A percentile compares a stretch with the other conserved stretches of the same genome.
Evolutionary conservation across 495 filamentous ascomycete species (phyloP).

Genomic region (Lophium mytilinum): DNA sequence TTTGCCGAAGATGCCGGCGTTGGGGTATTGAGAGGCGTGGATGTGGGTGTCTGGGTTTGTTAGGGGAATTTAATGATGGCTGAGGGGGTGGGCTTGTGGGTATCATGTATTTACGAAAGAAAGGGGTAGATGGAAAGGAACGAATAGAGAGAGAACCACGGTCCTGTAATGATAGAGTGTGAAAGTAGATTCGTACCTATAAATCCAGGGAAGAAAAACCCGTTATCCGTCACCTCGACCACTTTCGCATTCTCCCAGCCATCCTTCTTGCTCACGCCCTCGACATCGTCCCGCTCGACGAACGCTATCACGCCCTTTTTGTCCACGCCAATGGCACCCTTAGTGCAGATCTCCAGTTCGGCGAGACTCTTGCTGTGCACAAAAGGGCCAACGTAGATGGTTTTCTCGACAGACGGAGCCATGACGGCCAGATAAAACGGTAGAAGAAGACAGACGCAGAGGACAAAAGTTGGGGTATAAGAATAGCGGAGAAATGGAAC

Average conservation of each 20-base stretch:
- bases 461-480: background rate
- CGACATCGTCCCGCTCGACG: constrained; percentile 38
- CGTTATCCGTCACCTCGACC: constrained; percentile 26
- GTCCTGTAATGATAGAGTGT: background rate
- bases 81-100: background rate
- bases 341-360: constrained; percentile 49
- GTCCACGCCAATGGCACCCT: constrained; percentile 60
- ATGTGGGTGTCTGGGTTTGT: constrained; percentile 73
- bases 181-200: constrained; percentile 49
- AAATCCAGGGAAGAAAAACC: constrained; percentile 92
- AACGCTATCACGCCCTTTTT: constrained; percentile 56
- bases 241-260: constrained; percentile 38
- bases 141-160: background rate
- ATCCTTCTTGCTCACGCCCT: constrained; percentile 40
- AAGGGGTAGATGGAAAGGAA: background rate
- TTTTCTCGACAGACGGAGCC: constrained; percentile 6
- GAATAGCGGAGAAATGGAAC: background rate
- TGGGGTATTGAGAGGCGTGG: constrained; percentile 90
- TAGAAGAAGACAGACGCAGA: background rate
- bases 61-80: background rate
- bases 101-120: background rate
- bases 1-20: constrained; percentile 82
- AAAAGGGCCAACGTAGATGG: constrained; percentile 45
- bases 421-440: background rate
- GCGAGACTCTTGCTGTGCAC: constrained; percentile 48